These are phyloP conservation scores for Tulasnella sp. DNA, from an alignment of 768 basidiomycete genomes.

Conservation along the genomic window DNA sequence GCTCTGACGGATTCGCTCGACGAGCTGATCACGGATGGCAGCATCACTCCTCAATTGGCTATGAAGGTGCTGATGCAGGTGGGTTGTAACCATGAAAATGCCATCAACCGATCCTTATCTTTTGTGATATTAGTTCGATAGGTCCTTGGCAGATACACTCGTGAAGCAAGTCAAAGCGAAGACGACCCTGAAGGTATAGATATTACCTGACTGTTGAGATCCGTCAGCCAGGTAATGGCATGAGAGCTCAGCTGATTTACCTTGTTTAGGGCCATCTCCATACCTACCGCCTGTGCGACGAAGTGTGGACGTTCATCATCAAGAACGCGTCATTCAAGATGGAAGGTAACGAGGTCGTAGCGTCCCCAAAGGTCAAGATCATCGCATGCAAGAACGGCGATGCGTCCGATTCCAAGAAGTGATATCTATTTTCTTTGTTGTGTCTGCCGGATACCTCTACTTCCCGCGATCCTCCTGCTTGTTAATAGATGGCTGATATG, in stretches of 20 bases:
- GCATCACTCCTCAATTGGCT: slow-evolving; percentile 95
- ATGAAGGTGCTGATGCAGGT: slow-evolving; percentile 99
- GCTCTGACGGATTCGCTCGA: slow-evolving; percentile 96
- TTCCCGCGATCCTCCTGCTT: no score
- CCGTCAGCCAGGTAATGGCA: no score
- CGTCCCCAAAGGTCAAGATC: slow-evolving; percentile 79
- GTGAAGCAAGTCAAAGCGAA: slow-evolving; percentile 91
- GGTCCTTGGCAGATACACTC: slow-evolving; percentile 85
- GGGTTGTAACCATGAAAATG: slow-evolving; percentile 10
- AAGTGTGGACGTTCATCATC: slow-evolving; percentile 98
- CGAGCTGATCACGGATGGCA: slow-evolving; percentile 92
- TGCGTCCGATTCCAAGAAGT: slow-evolving; percentile 76
- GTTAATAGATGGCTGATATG: no score
- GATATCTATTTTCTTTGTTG: not conserved
- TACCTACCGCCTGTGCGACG: slow-evolving; percentile 88
- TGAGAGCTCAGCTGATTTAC: not conserved
- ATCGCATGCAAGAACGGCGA: slow-evolving; percentile 97
- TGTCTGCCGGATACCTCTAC: no score
- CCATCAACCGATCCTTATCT: not conserved
- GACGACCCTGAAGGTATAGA: slow-evolving; percentile 77
- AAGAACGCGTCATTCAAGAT: slow-evolving; percentile 91
- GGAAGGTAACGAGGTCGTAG: slow-evolving; percentile 75
- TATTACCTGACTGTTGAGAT: not conserved
- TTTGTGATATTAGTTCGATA: slow-evolving; percentile 64
- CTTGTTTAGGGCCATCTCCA: slow-evolving; percentile 42